A percentile compares a stretch with the other conserved stretches of the same genome.
Conservation (phyloP, 441 rosid genomes). For the Mallotus repandus region DNA sequence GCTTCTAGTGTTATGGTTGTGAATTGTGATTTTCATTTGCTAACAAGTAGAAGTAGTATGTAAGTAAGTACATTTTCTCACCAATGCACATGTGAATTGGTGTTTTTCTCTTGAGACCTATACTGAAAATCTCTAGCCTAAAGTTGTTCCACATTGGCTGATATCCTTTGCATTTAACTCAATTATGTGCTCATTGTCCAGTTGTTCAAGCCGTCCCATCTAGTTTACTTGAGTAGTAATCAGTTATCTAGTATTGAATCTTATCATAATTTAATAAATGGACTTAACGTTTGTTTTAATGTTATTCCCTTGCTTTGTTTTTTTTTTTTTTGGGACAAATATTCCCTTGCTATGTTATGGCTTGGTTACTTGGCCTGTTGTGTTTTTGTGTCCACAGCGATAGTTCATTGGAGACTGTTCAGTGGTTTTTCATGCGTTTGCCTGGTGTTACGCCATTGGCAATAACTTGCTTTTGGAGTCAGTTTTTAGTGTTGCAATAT, state of each 20-base stretch:
- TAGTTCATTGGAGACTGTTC: no score
- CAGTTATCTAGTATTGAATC: neutral
- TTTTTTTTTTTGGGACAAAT: no score
- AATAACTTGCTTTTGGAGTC: no score
- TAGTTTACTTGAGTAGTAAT: neutral
- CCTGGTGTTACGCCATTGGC: no score
- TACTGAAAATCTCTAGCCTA: neutral
- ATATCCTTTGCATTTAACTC: neutral
- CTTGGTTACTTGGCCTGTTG: neutral
- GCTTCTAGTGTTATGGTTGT: neutral
- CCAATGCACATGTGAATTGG: no score
- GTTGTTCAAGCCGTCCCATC: no score
- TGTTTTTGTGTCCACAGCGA: neutral
- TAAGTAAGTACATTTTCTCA: no score
- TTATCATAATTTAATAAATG: neutral
- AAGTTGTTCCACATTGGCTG: neutral
- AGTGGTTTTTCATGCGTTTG: no score
- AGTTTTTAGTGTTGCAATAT: no score
- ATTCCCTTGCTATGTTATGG: neutral
- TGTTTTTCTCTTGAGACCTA: no score
- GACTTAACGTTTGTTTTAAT: neutral
- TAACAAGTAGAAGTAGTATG: neutral
- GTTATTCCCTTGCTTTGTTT: neutral
- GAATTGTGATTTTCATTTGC: neutral
- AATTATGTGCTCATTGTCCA: neutral